Base-by-base conservation (phyloP, 2,329 filamentous ascomycete genomes). In the Colletotrichum aenigma region DNA sequence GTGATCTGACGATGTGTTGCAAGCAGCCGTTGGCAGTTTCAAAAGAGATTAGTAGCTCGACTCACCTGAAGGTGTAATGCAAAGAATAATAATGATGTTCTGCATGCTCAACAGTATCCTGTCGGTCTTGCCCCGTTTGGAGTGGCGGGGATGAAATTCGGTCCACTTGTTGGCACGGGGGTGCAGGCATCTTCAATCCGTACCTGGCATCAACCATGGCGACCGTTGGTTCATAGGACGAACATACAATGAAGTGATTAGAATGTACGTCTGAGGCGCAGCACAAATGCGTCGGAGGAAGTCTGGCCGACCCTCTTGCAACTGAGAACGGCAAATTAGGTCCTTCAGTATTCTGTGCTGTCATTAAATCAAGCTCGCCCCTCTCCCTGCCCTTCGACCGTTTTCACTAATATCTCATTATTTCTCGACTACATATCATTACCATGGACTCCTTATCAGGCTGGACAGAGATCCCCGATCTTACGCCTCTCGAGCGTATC, bases 401-500 rank as follows among this genome's bases (percentile, higher is more conserved):
- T 16, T 38, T 21, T 10, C 32, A 38, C 16, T 26, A 1, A 7
- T 28, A 10, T n/a, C 18, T 28, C 7, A 15, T n/a, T 28, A 18
- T 52, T 24, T 12, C 6, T 48, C 18, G 43, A 48, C 43, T 4
- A 48, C 43, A 4, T 48, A 21, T 48, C 43, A 48, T 48, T 55
- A 24, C 4, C 4, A 74, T 74, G 71, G 71, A 67, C 3, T 74
- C 61, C 7, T 36, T 61, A 7, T 52, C 71, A 71, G 52, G 67
- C 21, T 58, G 62, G n/a, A 58, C 70, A 18, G 74, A 76, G n/a
- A 66, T 74, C 71, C 73, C 78, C 78, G 38, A 82, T 80, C n/a
- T 78, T 78, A 55, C 73, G 81, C 71, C 74, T 16, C 48, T 74
- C 12, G 83, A 85, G 77, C 82, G 82, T 43, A 82, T 81, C 36